A percentile compares a stretch with the other conserved stretches of the same genome.
These are phyloP conservation scores for Macrolepiota dolichaula DNA, from an alignment of 768 basidiomycete genomes.

Conservation along the genomic window DNA sequence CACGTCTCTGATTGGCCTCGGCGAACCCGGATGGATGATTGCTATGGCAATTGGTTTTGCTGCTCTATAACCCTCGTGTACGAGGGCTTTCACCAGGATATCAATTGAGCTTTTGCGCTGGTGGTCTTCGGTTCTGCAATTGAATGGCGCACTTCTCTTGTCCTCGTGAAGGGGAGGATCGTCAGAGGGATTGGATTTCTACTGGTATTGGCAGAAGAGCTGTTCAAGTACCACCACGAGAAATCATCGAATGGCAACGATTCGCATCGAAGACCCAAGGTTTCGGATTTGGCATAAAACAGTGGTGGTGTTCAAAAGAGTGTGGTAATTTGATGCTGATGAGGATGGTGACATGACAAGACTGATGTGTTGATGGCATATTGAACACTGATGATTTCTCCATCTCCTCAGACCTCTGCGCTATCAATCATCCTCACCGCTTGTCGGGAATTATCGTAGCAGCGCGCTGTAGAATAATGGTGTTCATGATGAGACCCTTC, in stretches of 20 bases:
- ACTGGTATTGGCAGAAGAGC: background rate
- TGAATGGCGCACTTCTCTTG: background rate
- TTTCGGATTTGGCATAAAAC: background rate
- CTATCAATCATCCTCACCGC: no score
- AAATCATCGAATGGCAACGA: background rate
- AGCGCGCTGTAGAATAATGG: no score
- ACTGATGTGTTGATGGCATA: background rate
- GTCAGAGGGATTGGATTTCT: background rate
- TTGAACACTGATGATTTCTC: no score
- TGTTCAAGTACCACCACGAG: background rate
- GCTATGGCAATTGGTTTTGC: constrained; percentile 7
- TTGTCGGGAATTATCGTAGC: no score
- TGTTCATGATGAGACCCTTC: no score
- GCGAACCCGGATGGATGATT: constrained; percentile 4
- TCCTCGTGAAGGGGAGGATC: no score
- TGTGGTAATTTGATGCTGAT: background rate
- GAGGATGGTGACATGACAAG: background rate
- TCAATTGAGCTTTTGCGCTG: background rate
- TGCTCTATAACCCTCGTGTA: background rate
- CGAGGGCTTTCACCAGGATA: background rate
- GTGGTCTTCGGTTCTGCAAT: background rate
- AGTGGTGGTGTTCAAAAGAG: background rate
- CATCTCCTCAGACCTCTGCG: no score
- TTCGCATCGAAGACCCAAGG: background rate
- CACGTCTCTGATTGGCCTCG: constrained; percentile 7